phyloP scores from a whole-genome alignment of 306 rosid species.

The Rubus idaeus region DNA sequence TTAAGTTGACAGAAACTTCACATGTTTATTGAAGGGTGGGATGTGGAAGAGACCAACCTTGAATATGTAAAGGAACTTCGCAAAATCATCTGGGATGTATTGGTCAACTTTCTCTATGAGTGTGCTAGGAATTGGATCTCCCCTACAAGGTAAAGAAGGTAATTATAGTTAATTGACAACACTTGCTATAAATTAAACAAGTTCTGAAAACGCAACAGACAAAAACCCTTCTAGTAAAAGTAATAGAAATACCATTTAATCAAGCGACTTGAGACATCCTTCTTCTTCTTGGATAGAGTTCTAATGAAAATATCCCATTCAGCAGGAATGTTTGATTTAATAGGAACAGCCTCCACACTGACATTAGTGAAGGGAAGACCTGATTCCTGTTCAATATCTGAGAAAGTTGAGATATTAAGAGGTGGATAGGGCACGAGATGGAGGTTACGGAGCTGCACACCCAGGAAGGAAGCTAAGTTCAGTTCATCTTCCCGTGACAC shows the following conservation, averaged over 20 bases:
- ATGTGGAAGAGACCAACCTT: conserved; percentile 71
- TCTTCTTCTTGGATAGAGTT: conserved; percentile 67
- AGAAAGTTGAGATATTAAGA: conserved; percentile 33
- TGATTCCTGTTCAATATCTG: conserved; percentile 37
- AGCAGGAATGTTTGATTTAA: conserved; percentile 49
- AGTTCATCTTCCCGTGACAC: conserved; percentile 61
- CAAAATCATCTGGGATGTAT: conserved; percentile 72
- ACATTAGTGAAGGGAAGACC: conserved; percentile 30
- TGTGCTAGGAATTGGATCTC: conserved; percentile 69
- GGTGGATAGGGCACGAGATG: conserved; percentile 89
- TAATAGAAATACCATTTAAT: conserved; percentile 59
- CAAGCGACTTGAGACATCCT: conserved; percentile 58
- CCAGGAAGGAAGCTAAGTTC: conserved; percentile 79
- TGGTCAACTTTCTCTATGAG: conserved; percentile 72
- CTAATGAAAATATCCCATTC: conserved; percentile 67
- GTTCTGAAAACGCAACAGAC: neutral
- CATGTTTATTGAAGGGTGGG: neutral
- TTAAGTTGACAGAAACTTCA: neutral
- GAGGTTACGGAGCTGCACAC: conserved; percentile 71
- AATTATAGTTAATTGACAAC: neutral
- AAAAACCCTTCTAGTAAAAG: neutral
- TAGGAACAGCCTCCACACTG: conserved; percentile 33
- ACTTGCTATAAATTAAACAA: neutral
- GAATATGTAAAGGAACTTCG: conserved; percentile 41
- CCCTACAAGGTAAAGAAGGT: conserved; percentile 56